phyloP scores from a whole-genome alignment of 2,329 filamentous ascomycete genomes.

The Phialemonium atrogriseum region DNA sequence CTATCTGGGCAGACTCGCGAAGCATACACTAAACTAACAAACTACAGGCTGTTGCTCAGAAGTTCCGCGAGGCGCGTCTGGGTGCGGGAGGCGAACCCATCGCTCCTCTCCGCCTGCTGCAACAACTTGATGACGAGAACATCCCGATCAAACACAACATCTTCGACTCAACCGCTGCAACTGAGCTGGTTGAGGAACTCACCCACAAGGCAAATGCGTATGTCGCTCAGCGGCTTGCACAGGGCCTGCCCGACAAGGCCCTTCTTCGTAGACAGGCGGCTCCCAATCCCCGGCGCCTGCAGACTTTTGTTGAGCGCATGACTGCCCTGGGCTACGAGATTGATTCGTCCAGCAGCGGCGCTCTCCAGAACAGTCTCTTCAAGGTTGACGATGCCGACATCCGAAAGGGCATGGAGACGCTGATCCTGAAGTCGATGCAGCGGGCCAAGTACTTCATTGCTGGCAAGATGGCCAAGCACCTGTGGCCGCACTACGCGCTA shows the following conservation, averaged over 20 bases:
- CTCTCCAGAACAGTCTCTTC: slow-evolving; percentile 90
- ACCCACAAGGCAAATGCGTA: slow-evolving; percentile 87
- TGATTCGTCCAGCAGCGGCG: slow-evolving; percentile 81
- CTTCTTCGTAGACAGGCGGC: slow-evolving; percentile 78
- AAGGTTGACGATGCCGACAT: slow-evolving; percentile 81
- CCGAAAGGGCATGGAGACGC: slow-evolving; percentile 95
- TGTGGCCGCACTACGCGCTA: slow-evolving; percentile 82
- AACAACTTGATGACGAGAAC: slow-evolving; percentile 96
- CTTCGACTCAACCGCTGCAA: slow-evolving; percentile 81
- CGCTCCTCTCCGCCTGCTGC: slow-evolving; percentile 77
- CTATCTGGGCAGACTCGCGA: no score
- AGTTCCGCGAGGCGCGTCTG: slow-evolving; percentile 83
- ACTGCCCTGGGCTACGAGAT: slow-evolving; percentile 82
- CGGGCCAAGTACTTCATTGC: slow-evolving; percentile 92
- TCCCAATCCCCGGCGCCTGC: slow-evolving; percentile 80
- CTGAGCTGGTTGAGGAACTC: slow-evolving; percentile 91
- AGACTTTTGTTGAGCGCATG: slow-evolving; percentile 91
- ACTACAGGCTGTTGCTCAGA: slow-evolving; percentile 64
- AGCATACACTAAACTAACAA: slow-evolving; percentile 20
- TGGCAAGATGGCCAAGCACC: slow-evolving; percentile 67
- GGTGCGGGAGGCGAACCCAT: slow-evolving; percentile 72
- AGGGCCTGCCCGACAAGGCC: slow-evolving; percentile 82
- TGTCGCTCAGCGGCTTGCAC: slow-evolving; percentile 75
- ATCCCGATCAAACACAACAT: slow-evolving; percentile 95
- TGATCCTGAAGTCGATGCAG: slow-evolving; percentile 91